Conservation (phyloP, 805 yeast genomes). For the Kazachstania taianensis region DNA sequence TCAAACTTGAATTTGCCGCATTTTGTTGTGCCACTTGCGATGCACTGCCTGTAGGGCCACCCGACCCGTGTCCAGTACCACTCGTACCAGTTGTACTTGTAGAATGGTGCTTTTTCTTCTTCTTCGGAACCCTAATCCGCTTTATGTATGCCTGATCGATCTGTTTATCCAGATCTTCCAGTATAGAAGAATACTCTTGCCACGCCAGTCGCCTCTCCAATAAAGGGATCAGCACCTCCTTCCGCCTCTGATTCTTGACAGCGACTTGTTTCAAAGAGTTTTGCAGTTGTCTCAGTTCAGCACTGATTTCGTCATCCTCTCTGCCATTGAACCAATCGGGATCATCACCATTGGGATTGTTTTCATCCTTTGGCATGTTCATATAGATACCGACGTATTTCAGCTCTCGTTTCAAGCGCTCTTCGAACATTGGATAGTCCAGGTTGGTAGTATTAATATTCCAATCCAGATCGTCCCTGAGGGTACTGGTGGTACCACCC, state of each 20-base stretch:
- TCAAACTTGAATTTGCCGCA: constrained; percentile 68
- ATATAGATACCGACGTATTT: constrained; percentile 83
- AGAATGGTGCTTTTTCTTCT: constrained; percentile 30
- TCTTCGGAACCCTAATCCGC: constrained; percentile 62
- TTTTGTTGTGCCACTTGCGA: constrained; percentile 44
- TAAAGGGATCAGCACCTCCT: constrained; percentile 53
- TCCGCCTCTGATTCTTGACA: constrained; percentile 54
- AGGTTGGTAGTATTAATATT: constrained; percentile 36
- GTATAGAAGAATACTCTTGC: constrained; percentile 83
- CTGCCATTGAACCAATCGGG: constrained; percentile 61
- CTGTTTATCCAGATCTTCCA: constrained; percentile 92
- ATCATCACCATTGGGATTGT: constrained; percentile 23
- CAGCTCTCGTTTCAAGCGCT: constrained; percentile 76
- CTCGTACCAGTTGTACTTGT: neutral
- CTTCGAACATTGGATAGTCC: constrained; percentile 78
- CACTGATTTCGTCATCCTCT: constrained; percentile 91
- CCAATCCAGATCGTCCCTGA: constrained; percentile 40
- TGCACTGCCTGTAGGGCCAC: constrained; percentile 22
- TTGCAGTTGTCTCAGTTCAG: constrained; percentile 70
- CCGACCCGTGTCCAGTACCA: constrained; percentile 17
- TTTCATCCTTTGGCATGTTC: constrained; percentile 36
- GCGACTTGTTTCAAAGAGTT: constrained; percentile 52
- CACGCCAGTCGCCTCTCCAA: constrained; percentile 86
- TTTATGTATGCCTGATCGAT: constrained; percentile 89
- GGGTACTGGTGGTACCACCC: constrained; percentile 23